Base-by-base conservation (phyloP, 169 alveolate species). In the Eimeria falciformis region DNA sequence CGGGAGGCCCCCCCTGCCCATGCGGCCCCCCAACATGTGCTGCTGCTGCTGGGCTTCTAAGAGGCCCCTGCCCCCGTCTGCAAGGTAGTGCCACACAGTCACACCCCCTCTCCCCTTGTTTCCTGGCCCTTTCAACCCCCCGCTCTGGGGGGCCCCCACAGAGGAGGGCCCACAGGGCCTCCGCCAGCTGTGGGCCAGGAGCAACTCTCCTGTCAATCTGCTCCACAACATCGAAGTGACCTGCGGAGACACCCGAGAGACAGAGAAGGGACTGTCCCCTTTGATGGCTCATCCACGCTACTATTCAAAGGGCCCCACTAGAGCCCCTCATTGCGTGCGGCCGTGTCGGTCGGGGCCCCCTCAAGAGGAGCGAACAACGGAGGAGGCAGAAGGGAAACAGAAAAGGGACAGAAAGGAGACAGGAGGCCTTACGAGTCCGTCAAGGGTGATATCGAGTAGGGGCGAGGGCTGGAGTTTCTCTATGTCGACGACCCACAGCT, bases 161-260 rank as follows among this genome's bases (percentile, higher is more conserved):
- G 83, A 56, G 58, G 82, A 45, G 25, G 78, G 68, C 47, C 65
- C 65, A 33, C 82, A 84, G 25, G 91, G 91, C 29, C 83, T n/a
- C 82, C 81, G 33, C 66, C 91, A 84, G 69, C 91, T 88, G 73
- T 88, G 93, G 29, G 85, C 12, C 58, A 77, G 77, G 37, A 88
- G 79, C 66, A 88, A 25, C 66, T 88, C 93, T 29, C 88, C 88
- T 11, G 87, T 88, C 45, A 88, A 37, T 2, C 43, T 27, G 27
- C 88, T 88, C 93, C 93, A 88, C 23, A 88, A 55, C 50, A 88
- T 33, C 27, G 89, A 75, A 17, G 93, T 88, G 33, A 69, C 75
- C 93, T 88, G 79, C 7, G 43, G 25, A 56, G n/a, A 84, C 37
- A 65, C 45, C 21, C 33, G 7, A 45, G 65, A n/a, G 29, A 43